Conservation (phyloP, 1,284 basidiomycete species). For the Ceratobasidium sp. region DNA sequence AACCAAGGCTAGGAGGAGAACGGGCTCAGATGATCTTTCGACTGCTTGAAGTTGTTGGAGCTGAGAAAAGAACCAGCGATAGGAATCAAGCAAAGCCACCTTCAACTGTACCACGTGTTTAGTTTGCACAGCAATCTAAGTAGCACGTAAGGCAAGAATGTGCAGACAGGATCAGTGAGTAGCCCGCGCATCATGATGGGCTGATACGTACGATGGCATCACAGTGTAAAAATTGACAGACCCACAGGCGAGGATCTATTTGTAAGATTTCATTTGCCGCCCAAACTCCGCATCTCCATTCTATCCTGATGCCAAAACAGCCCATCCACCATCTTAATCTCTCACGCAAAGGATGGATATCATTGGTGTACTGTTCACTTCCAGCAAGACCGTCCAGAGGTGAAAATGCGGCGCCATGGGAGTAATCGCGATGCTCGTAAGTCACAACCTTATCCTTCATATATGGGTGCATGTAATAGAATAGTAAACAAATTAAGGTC, state of each 20-base stretch:
- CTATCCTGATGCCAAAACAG: neutral
- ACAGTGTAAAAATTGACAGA: neutral
- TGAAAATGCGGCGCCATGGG: slow-evolving; percentile 3
- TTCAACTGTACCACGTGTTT: neutral
- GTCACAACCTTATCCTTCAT: slow-evolving; percentile 29
- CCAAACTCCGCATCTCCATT: neutral
- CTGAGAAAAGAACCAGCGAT: neutral
- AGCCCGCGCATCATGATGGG: no score
- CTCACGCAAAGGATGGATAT: neutral
- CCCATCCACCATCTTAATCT: neutral
- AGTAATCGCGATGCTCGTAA: slow-evolving; percentile 25
- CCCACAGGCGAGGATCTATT: neutral
- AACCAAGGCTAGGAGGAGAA: neutral
- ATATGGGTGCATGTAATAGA: slow-evolving; percentile 16
- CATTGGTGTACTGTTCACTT: neutral
- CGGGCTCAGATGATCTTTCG: neutral
- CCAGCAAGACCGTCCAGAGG: neutral
- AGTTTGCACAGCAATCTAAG: neutral
- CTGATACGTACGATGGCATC: slow-evolving; percentile 24
- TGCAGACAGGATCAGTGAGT: no score
- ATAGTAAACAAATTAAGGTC: neutral
- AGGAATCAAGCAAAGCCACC: neutral
- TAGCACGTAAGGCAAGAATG: no score
- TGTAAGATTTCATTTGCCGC: neutral
- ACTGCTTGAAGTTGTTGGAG: neutral